A percentile compares a stretch with the other conserved stretches of the same genome.
Evolutionary conservation across 345 rosid species (phyloP).

Genomic region (Citrus maxima): DNA sequence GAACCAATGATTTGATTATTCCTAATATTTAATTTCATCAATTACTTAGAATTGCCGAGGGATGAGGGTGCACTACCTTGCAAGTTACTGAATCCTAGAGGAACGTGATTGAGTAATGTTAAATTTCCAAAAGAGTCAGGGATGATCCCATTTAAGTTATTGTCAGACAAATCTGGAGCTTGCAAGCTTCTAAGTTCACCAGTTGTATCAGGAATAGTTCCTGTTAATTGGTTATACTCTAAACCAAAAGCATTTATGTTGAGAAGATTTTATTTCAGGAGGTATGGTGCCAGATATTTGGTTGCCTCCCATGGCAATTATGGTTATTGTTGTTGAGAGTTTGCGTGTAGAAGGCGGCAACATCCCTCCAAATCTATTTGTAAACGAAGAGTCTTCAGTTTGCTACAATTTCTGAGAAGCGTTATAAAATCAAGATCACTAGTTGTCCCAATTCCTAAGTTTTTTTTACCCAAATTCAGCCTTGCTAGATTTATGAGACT

Average conservation of each 20-base stretch:
- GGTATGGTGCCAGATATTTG: not conserved
- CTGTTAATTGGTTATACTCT: not conserved
- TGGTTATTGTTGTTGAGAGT: not conserved
- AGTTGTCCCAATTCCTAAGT: not conserved
- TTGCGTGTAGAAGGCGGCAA: not conserved
- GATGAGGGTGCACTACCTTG: too few species aligned
- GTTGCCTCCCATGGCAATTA: not conserved
- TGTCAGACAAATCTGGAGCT: not conserved
- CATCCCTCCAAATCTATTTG: not conserved
- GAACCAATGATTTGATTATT: too few species aligned
- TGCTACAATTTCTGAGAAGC: not conserved
- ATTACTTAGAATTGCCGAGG: too few species aligned
- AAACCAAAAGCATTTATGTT: not conserved
- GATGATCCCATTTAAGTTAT: not conserved
- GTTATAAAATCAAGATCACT: not conserved
- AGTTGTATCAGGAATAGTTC: not conserved
- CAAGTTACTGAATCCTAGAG: too few species aligned
- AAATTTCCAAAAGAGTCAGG: not conserved
- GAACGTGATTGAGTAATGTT: too few species aligned
- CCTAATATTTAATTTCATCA: too few species aligned
- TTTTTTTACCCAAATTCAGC: too few species aligned
- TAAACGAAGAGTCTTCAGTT: not conserved
- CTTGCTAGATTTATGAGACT: too few species aligned
- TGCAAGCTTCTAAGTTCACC: not conserved
- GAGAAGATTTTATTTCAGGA: not conserved